phyloP scores from a whole-genome alignment of 192 early-diverging fungal species.

The Backusella psychrophila region DNA sequence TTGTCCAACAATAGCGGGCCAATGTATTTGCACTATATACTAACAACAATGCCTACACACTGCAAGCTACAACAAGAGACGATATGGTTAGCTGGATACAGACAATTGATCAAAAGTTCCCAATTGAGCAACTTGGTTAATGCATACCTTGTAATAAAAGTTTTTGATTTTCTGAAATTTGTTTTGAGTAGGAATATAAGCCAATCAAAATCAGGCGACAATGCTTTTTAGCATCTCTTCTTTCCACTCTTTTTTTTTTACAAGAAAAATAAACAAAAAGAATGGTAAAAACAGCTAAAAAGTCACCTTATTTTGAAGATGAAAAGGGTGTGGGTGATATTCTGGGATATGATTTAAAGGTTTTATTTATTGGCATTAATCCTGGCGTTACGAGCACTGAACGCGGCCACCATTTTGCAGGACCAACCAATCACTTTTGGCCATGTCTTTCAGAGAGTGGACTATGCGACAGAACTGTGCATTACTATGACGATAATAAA shows the following conservation, averaged over 20 bases:
- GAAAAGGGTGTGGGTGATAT: slow-evolving; percentile 37
- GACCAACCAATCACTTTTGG: slow-evolving; percentile 75
- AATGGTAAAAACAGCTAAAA: neutral
- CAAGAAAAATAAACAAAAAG: neutral
- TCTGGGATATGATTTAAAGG: slow-evolving; percentile 46
- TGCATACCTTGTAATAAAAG: neutral
- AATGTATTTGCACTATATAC: slow-evolving; percentile 72
- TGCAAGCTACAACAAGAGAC: slow-evolving; percentile 57
- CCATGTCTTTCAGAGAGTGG: slow-evolving; percentile 62
- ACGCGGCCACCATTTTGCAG: slow-evolving; percentile 65
- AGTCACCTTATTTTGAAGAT: slow-evolving; percentile 18
- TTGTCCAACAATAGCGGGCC: slow-evolving; percentile 38
- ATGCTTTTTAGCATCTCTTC: neutral
- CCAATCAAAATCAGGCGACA: neutral
- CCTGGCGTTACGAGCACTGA: slow-evolving; percentile 60
- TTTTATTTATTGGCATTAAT: slow-evolving; percentile 77
- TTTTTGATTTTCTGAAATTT: neutral
- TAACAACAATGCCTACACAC: slow-evolving; percentile 58
- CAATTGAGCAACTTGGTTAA: slow-evolving; percentile 18
- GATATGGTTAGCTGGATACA: slow-evolving; percentile 72
- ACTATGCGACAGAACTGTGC: slow-evolving; percentile 47
- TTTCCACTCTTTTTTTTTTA: neutral
- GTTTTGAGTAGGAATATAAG: neutral
- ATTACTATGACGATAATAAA: slow-evolving; percentile 49
- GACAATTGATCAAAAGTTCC: slow-evolving; percentile 42